Base-by-base conservation (phyloP, 2,329 filamentous ascomycete genomes). In the Coniella vitis region DNA sequence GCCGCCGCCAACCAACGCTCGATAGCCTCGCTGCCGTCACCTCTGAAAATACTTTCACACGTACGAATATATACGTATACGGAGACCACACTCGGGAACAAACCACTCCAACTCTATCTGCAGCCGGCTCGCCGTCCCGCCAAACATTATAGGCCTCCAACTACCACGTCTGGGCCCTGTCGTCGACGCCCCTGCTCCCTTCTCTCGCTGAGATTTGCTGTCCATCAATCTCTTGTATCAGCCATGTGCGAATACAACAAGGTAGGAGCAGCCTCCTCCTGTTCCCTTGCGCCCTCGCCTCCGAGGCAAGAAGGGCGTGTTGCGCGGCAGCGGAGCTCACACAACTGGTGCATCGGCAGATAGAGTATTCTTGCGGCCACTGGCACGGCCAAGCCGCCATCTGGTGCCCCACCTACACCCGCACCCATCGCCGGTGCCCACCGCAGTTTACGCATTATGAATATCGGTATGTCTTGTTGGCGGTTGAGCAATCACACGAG, bases 351-450 rank as follows among this genome's bases (percentile, higher is more conserved):
- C 25, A 40, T 19, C n/a, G 17, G 20, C 13, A 46, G 73, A 73
- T 74, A 51, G 71, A 76, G 52, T 67, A 76, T 52, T 73, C 73
- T 61, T 76, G 74, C 54, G 68, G 73, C 47, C 72, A 76, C 60
- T 74, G 73, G 63, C 74, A 76, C 55, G 60, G 70, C 53, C 69
- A 71, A 48, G 69, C 70, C 52, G 70, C 69, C 21, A 49, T 55
- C 42, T 72, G 69, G 69, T 72, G 69, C 45, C 62, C 65, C 49
- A 69, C 69, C 54, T 72, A 72, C 47, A 71, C 70, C 48, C 66
- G 67, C 57, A 71, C 69, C 10, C 67, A 69, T 53, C 65, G 65
- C 51, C 63, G 69, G 54, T 72, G 69, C 52, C 65, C 66, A 31
- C 68, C 68, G 7, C 69, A 60, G 5, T 66, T 72, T 36, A 68